Evolutionary conservation across 768 basidiomycete species (phyloP).

Genomic region (Termitomyces sp.): DNA sequence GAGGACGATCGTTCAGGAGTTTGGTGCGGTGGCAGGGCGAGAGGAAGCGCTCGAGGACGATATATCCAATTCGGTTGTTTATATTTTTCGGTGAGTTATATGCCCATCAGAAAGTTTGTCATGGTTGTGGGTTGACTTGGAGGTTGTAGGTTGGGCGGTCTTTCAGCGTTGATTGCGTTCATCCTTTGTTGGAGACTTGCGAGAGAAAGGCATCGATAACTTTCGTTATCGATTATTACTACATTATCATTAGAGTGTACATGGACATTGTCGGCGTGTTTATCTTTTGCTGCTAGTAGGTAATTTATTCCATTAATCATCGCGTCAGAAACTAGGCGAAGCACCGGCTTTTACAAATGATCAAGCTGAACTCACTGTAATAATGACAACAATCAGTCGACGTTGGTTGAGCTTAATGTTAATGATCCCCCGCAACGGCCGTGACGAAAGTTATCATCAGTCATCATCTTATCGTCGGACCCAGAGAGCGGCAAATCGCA

Average conservation of each 20-base stretch:
- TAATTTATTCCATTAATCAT: neutral
- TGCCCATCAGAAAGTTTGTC: neutral
- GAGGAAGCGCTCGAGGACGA: slow-evolving; percentile 13
- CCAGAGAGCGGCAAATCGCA: too few relatives aligned
- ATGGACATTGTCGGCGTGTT: neutral
- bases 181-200: slow-evolving; percentile 49
- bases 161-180: slow-evolving; percentile 49
- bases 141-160: slow-evolving; percentile 45
- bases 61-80: slow-evolving; percentile 66
- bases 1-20: neutral
- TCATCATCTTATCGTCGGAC: too few relatives aligned
- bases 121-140: neutral
- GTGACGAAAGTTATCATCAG: too few relatives aligned
- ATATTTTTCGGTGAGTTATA: slow-evolving; percentile 69
- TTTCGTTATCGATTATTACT: neutral
- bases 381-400: too few relatives aligned
- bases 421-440: too few relatives aligned
- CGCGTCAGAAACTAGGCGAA: too few relatives aligned
- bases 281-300: neutral
- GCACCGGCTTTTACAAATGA: too few relatives aligned
- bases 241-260: neutral
- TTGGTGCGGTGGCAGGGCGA: slow-evolving; percentile 6
- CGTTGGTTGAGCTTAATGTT: too few relatives aligned
- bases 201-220: slow-evolving; percentile 38
- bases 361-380: too few relatives aligned